Evolutionary conservation across 108 stramenopile species (phyloP), one percentile per base, ranked within the genome.

Genomic region (Nitzschia sp.): DNA sequence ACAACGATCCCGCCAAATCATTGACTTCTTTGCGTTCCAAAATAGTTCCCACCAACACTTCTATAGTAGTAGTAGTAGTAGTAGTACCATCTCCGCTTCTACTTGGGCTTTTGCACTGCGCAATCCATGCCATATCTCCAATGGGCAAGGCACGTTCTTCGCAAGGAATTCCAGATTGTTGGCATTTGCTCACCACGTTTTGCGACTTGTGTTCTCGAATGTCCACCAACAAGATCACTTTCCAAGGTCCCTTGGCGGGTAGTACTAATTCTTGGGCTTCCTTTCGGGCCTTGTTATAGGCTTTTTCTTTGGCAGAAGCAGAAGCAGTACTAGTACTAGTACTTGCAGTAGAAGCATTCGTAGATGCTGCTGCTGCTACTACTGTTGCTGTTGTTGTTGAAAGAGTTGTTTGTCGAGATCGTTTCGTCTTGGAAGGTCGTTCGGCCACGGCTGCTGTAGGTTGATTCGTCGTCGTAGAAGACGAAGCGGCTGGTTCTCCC

Each of bases 111-210:
- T 17, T 13, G 15, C 66, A 57, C 35, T 70, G 64, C 25, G 85
- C 85, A 31, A 86, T 81, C 85, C 85, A 86, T 17, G 79, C 63
- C 81, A 86, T 83, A 47, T 86, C 85, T 15, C 85, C 85, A 71
- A 86, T 86, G 0, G 85, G 79, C 22, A 86, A 55, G 2, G 53
- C 27, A 9, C 85, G 82, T 67, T 73, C 65, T 54, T 86, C 82
- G 44, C 70, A 63, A 13, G 79, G 79, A 56, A 86, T 79, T 11
- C 80, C 80, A 22, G 66, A 64, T 35, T 70, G 67, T 46, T 67
- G 67, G 58, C 63, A 71, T 23, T 68, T 58, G 28, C 73, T 48
- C 2, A 67, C 53, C 0, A 83, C 67, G 3, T 80, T 69, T 31
- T 81, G 52, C 11, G 62, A 60, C 22, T 72, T 66, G 28, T 66